Percentiles rank a stretch among this genome's conserved stretches.
Evolutionary conservation across 1,139 yeast species (phyloP).

Genomic region (Yamadazyma sp.): DNA sequence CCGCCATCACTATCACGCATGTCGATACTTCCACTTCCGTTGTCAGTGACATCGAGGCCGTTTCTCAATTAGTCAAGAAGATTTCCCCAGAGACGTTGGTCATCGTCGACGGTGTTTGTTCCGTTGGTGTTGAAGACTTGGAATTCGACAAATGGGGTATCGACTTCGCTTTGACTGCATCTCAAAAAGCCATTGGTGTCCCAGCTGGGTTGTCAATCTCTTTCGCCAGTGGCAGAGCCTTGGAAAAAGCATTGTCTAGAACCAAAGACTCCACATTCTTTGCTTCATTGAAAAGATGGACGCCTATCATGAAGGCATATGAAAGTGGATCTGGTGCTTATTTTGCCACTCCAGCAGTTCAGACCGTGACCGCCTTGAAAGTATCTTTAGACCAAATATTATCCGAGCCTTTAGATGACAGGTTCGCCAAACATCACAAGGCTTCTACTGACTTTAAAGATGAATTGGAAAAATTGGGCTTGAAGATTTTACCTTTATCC

Average conservation of each 20-base stretch:
- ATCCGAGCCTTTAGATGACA: slow-evolving; percentile 53
- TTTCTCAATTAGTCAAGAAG: slow-evolving; percentile 60
- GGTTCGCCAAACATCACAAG: slow-evolving; percentile 63
- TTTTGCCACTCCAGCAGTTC: slow-evolving; percentile 94
- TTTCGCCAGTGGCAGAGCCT: slow-evolving; percentile 74
- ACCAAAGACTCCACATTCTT: slow-evolving; percentile 60
- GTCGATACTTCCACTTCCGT: slow-evolving; percentile 97
- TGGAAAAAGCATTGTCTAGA: slow-evolving; percentile 53
- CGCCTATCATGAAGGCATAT: slow-evolving; percentile 84
- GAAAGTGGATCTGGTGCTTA: slow-evolving; percentile 82
- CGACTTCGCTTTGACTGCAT: slow-evolving; percentile 86
- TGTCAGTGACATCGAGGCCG: slow-evolving; percentile 65
- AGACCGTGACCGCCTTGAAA: slow-evolving; percentile 77
- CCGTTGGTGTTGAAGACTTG: slow-evolving; percentile 84
- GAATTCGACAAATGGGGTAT: slow-evolving; percentile 89
- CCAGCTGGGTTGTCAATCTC: slow-evolving; percentile 90
- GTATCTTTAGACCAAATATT: slow-evolving; percentile 77
- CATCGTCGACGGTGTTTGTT: slow-evolving; percentile 92
- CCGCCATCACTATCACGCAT: slow-evolving; percentile 83
- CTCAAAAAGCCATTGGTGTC: slow-evolving; percentile 94
- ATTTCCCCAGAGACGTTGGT: slow-evolving; percentile 79
- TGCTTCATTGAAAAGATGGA: slow-evolving; percentile 82
- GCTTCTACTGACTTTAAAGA: slow-evolving; percentile 69
- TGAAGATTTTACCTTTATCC: slow-evolving; percentile 65
- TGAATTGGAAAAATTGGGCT: slow-evolving; percentile 55